Evolutionary conservation across 1,139 yeast species (phyloP).

Genomic region (Meyerozyma guilliermondii): DNA sequence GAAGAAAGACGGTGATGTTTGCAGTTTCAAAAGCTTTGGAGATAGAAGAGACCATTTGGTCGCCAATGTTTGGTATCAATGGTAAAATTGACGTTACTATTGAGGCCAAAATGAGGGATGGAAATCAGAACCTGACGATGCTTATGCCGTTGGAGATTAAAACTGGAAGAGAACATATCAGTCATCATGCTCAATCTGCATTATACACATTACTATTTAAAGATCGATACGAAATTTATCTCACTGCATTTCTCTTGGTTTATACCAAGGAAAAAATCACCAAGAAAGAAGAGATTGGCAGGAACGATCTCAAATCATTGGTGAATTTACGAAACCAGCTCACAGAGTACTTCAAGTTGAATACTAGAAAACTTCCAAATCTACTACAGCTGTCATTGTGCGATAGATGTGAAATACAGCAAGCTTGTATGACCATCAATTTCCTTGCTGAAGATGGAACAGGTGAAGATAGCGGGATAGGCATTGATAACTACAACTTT

Average conservation of each 20-base stretch:
- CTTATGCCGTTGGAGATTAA: constrained; percentile 85
- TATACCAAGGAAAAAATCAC: constrained; percentile 64
- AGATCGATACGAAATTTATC: constrained; percentile 71
- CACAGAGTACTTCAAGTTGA: constrained; percentile 53
- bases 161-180: constrained; percentile 64
- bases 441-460: constrained; percentile 55
- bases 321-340: constrained; percentile 67
- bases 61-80: constrained; percentile 86
- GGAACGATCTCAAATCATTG: constrained; percentile 55
- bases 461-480: constrained; percentile 44
- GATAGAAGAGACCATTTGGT: constrained; percentile 87
- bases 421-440: constrained; percentile 67
- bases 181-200: constrained; percentile 85
- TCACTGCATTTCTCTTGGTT: constrained; percentile 62
- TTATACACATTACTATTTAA: constrained; percentile 76
- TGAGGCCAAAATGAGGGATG: constrained; percentile 44
- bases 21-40: constrained; percentile 66
- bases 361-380: constrained; percentile 52
- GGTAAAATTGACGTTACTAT: constrained; percentile 90
- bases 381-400: constrained; percentile 55
- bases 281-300: constrained; percentile 50
- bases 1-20: constrained; percentile 32
- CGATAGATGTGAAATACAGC: constrained; percentile 58
- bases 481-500: constrained; percentile 36
- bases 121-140: constrained; percentile 26